Evolutionary conservation across 306 rosid genomes (phyloP), one percentile per base, ranked within the genome.

Genomic region (Castanospermum australe): DNA sequence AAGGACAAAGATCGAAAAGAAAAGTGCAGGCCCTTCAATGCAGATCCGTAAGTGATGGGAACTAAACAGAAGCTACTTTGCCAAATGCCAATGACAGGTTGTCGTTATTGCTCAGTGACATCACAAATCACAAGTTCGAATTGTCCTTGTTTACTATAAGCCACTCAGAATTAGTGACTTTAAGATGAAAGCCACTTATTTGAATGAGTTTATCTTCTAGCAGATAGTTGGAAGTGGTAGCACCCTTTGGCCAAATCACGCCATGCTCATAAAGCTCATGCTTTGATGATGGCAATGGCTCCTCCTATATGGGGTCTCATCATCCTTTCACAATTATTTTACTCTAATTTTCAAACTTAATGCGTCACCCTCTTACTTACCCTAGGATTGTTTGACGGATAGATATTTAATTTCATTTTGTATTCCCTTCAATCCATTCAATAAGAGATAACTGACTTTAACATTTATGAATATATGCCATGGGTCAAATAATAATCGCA

Each of bases 161-260:
- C 22, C 65, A 1, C 32, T 51, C 13, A 2, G 2, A 10, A 35
- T 28, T 11, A 22, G n/a, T 73, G 56, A 45, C 1, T 22, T 39
- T 41, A 54, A 55, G 39, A 56, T 60, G 70, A 75, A 12, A 12
- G 4, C 39, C 14, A 76, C 48, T 32, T 8, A 36, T 35, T 64
- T 51, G 62, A 38, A 48, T 36, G 38, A 54, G n/a, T 65, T 77
- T 55, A 77, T 47, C 35, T 48, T 76, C n/a, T 45, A n/a, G 22
- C 61, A 18, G 9, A 17, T 15, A 14, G 8, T 75, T 75, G 33
- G 33, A 60, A 8, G 45, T 30, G 11, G 12, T 10, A 39, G 17
- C 63, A 57, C 42, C 55, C 30, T n/a, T 56, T 60, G 67, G 67
- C 22, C 10, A 6, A 60, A 30, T 25, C 15, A 14, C 3, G 9